Conservation (phyloP, 1,284 basidiomycete species). For the Coniferiporia sulphurascens region DNA sequence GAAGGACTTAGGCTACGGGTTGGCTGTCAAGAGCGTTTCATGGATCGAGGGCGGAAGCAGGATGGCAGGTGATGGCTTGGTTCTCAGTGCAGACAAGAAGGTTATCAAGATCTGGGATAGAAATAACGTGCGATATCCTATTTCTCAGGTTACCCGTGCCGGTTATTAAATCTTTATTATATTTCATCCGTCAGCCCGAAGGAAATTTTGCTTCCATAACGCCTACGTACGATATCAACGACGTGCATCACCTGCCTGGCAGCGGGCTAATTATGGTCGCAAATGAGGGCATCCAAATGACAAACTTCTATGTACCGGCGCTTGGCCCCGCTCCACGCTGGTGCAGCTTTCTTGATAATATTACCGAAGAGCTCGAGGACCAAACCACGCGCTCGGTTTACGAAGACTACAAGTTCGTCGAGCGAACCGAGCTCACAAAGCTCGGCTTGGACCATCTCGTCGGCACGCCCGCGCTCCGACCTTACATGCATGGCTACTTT, state of each 20-base stretch:
- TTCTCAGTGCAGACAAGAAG: slow-evolving; percentile 89
- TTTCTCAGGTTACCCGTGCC: slow-evolving; percentile 2
- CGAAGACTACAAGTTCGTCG: slow-evolving; percentile 98
- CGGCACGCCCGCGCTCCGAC: slow-evolving; percentile 92
- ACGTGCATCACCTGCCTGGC: slow-evolving; percentile 82
- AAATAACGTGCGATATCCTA: slow-evolving; percentile 56
- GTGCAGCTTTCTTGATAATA: slow-evolving; percentile 96
- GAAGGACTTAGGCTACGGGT: slow-evolving; percentile 97
- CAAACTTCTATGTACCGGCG: slow-evolving; percentile 90
- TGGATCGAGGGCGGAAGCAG: slow-evolving; percentile 88
- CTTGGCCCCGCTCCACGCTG: slow-evolving; percentile 95
- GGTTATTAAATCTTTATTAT: slow-evolving; percentile 6
- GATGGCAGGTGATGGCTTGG: slow-evolving; percentile 83
- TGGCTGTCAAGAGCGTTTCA: slow-evolving; percentile 80
- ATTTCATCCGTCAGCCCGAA: slow-evolving; percentile 49
- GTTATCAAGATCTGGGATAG: slow-evolving; percentile 96
- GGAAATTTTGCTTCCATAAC: slow-evolving; percentile 92
- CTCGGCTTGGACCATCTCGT: slow-evolving; percentile 92
- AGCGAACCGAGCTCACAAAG: slow-evolving; percentile 78
- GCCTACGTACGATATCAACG: slow-evolving; percentile 82
- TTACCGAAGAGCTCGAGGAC: slow-evolving; percentile 97
- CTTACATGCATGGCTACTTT: slow-evolving; percentile 99
- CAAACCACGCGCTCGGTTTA: slow-evolving; percentile 76
- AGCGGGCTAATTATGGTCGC: slow-evolving; percentile 85
- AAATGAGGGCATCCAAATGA: slow-evolving; percentile 91